These are phyloP conservation scores for Abortiporus biennis DNA, from an alignment of 1,284 basidiomycete species.

Conservation along the genomic window DNA sequence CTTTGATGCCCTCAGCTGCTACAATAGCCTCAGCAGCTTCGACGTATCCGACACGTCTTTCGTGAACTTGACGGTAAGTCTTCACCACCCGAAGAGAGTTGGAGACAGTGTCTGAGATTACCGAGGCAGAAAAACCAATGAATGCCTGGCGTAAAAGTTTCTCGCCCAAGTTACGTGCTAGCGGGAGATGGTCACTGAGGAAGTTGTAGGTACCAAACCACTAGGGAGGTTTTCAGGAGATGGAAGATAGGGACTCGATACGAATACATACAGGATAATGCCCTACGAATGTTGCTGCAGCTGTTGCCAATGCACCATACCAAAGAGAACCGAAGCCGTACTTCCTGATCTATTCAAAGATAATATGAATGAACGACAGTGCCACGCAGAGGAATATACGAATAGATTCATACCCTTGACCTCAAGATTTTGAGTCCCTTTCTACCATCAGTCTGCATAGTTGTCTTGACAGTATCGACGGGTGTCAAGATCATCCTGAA, in stretches of 20 bases:
- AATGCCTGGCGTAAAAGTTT: conserved; percentile 74
- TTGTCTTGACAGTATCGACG: conserved; percentile 89
- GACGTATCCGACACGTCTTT: conserved; percentile 68
- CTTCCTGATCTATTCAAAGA: conserved; percentile 46
- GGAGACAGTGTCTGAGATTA: conserved; percentile 76
- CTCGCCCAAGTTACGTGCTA: conserved; percentile 43
- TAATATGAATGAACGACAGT: not conserved
- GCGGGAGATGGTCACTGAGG: conserved; percentile 59
- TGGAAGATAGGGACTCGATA: not conserved
- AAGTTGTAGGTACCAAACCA: conserved; percentile 85
- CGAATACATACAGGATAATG: conserved; percentile 62
- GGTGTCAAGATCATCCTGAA: conserved; percentile 86
- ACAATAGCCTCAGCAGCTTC: conserved; percentile 66
- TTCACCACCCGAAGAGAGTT: conserved; percentile 90
- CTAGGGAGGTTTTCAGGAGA: conserved; percentile 24
- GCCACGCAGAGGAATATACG: not conserved
- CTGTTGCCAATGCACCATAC: conserved; percentile 86
- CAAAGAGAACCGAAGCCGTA: conserved; percentile 77
- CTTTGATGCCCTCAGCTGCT: conserved; percentile 54
- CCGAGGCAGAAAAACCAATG: conserved; percentile 81
- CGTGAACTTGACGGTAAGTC: conserved; percentile 87
- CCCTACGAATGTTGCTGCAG: conserved; percentile 89
- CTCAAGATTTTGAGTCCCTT: conserved; percentile 59
- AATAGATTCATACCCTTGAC: conserved; percentile 42
- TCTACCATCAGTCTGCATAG: conserved; percentile 82